Percentiles rank a stretch among this genome's conserved stretches.
These are phyloP conservation scores for Calycina marina DNA, from an alignment of 2,329 filamentous ascomycete genomes.

Conservation along the genomic window DNA sequence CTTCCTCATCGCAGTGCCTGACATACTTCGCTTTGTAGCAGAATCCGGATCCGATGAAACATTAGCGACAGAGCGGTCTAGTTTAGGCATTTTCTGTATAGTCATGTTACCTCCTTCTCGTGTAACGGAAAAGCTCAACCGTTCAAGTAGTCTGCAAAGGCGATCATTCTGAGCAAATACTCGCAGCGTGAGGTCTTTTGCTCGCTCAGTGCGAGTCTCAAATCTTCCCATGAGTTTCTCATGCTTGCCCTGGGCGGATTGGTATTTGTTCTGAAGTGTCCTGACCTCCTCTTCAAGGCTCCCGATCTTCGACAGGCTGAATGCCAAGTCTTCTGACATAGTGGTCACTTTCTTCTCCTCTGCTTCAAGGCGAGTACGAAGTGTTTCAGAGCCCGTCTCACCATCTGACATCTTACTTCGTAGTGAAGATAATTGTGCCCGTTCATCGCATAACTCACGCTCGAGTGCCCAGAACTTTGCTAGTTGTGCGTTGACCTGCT, in stretches of 20 bases:
- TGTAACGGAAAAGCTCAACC: constrained; percentile 70
- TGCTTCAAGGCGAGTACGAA: constrained; percentile 61
- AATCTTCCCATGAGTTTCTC: constrained; percentile 40
- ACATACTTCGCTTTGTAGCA: constrained; percentile 35
- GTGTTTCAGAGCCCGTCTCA: constrained; percentile 66
- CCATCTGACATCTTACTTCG: constrained; percentile 64
- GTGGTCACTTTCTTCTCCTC: constrained; percentile 57
- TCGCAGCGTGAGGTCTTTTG: constrained; percentile 72
- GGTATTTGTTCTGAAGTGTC: constrained; percentile 50
- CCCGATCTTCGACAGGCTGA: constrained; percentile 61
- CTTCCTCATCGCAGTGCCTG: constrained; percentile 36
- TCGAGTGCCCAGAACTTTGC: constrained; percentile 40
- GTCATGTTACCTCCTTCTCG: constrained; percentile 59
- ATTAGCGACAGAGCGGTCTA: constrained; percentile 44
- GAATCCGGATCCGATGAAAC: constrained; percentile 41
- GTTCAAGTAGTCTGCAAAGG: constrained; percentile 68
- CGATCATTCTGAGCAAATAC: constrained; percentile 76
- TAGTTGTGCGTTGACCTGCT: constrained; percentile 37
- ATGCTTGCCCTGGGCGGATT: constrained; percentile 37
- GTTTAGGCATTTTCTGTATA: constrained; percentile 55
- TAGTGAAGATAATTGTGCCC: constrained; percentile 52
- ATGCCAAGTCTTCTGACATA: constrained; percentile 56
- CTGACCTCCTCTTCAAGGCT: constrained; percentile 63
- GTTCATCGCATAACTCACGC: constrained; percentile 45
- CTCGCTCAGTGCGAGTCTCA: constrained; percentile 54